Base-by-base conservation (phyloP, 192 early-diverging fungal genomes). In the Entophlyctis luteolus region DNA sequence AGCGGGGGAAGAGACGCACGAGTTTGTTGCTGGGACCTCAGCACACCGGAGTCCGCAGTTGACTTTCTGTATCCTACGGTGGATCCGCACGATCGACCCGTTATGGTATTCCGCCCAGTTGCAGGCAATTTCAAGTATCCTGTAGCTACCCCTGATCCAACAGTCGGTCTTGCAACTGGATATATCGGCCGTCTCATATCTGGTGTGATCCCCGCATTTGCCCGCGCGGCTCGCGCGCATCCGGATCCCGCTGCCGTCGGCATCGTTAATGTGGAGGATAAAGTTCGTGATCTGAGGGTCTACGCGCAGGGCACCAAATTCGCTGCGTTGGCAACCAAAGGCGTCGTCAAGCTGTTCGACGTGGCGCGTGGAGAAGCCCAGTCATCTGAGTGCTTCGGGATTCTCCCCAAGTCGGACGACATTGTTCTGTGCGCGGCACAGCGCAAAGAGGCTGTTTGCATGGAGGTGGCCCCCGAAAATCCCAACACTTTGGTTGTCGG, bases 321-420 rank as follows among this genome's bases (percentile, higher is more conserved):
- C 36, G 80, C 77, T 62, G 83, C 88, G 10, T 70, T 90, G 37
- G 70, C 84, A 0, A 81, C 82, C 0, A 83, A 84, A 49, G 86
- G 85, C 10, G 81, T 70, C 62, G 79, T 89, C 38, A 87, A 86
- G 66, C 32, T 90, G 28, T 90, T 85, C 80, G 88, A 89, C 58
- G 59, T 70, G 37, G 10, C 29, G 10, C 14, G 12, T 4, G n/a
- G 54, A 57, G n/a, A 50, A n/a, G 10, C 38, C 2, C 14, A 0
- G n/a, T 22, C 37, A 46, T 42, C 39, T n/a, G 39, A 42, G 39
- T 42, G n/a, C 39, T n/a, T 42, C n/a, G 39, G 39, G n/a, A 8
- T 32, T 1, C 46, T 54, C 25, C 23, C 45, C 14, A 46, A 47
- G 0, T 10, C 28, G 10, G 27, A 46, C 2, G 29, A 49, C 0